These are phyloP conservation scores for Talinum fruticosum DNA, from an alignment of 148 eudicot species.

Conservation along the genomic window DNA sequence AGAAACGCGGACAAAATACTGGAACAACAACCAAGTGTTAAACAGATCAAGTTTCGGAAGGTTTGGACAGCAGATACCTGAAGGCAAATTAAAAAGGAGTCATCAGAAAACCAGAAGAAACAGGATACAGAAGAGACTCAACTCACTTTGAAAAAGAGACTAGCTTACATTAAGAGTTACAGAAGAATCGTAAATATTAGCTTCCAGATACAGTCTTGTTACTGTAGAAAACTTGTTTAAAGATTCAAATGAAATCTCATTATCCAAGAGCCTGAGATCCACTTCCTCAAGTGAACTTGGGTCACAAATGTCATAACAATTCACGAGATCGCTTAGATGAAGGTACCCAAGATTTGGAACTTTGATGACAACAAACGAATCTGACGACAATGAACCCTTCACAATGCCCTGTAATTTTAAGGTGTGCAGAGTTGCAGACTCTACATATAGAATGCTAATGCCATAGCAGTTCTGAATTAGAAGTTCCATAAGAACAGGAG, in stretches of 20 bases:
- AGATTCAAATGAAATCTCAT: not conserved
- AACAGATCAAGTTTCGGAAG: not conserved
- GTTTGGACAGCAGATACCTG: not conserved
- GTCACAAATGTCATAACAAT: not conserved
- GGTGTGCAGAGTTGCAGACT: not conserved
- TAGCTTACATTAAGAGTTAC: not conserved
- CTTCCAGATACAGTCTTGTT: not conserved
- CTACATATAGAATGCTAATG: not conserved
- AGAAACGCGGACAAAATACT: not conserved
- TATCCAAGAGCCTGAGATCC: not conserved
- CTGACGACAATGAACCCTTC: no score
- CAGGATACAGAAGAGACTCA: not conserved
- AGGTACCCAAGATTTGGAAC: not conserved
- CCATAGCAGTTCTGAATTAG: not conserved
- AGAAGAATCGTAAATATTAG: not conserved
- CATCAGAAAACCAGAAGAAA: not conserved
- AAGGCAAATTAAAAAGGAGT: not conserved
- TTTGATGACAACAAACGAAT: not conserved
- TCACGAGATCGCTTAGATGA: not conserved
- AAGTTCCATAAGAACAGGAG: conserved; percentile 4
- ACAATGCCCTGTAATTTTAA: not conserved
- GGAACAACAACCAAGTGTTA: not conserved
- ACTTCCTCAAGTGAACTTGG: not conserved
- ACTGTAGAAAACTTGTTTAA: not conserved
- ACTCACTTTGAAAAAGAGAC: not conserved